Conservation (phyloP, 352 stramenopile genomes). For the Pythium sukuiense region DNA sequence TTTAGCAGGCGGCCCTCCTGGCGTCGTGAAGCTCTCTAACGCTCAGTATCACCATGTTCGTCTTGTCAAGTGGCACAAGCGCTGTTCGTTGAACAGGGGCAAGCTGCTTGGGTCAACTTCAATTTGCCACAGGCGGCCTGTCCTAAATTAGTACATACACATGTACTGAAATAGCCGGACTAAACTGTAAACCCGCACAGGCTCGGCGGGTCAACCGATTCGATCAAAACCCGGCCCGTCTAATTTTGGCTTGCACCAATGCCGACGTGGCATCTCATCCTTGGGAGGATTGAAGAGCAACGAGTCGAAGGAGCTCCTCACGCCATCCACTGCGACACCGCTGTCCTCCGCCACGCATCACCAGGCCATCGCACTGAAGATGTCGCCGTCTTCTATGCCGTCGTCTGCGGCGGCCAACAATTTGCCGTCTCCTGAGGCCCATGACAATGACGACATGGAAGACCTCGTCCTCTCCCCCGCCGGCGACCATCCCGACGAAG, state of each 20-base stretch:
- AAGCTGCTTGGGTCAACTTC: constrained; percentile 3
- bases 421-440: constrained; percentile 10
- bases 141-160: neutral
- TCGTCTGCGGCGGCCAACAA: constrained; percentile 11
- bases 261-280: constrained; percentile 15
- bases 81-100: too few species aligned
- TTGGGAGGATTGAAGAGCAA: constrained; percentile 8
- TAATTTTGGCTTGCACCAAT: constrained; percentile 12
- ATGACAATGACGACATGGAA: constrained; percentile 41
- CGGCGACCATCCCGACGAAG: constrained; percentile 15
- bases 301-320: neutral
- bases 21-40: too few species aligned
- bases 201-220: neutral
- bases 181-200: neutral
- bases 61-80: too few species aligned
- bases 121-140: neutral
- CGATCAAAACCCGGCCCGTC: constrained; percentile 7
- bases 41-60: too few species aligned
- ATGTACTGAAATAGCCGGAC: neutral
- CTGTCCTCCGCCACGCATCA: neutral
- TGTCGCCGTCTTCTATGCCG: constrained; percentile 14
- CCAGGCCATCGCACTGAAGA: neutral
- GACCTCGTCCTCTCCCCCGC: constrained; percentile 58
- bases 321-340: neutral
- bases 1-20: too few species aligned